Base-by-base conservation (phyloP, 192 early-diverging fungal species). In the Backusella circina region DNA sequence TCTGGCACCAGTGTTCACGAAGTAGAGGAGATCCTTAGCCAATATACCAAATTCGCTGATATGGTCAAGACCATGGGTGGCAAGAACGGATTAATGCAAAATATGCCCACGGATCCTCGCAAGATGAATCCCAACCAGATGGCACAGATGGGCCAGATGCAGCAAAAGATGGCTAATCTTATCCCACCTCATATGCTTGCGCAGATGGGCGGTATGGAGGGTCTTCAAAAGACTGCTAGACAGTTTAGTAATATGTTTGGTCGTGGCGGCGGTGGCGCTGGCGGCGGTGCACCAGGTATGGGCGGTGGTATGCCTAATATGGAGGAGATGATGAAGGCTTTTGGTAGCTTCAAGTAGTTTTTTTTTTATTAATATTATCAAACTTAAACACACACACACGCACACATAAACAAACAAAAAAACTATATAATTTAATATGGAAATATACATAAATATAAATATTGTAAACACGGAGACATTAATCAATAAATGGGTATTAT, bases 11-110 rank as follows among this genome's bases (percentile, higher is more conserved):
- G 84, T 2, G 90, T 91, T 3, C 84, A 88, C 31, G 95, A 96
- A 78, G 90, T 98, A 2, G 93, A 96, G 80, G 93, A 93, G 65
- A 77, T 98, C n/a, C 79, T 97, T 70, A 71, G 85, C 65, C 92
- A 93, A 77, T 90, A 91, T 78, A 87, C 87, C 70, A 84, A 88
- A 79, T 95, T 96, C 82, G 91, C 92, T 1, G 91, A 91, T 61
- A 91, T 97, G 79, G 90, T 98, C 72, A 98, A 98, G 88, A 90
- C 86, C 66, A 94, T 98, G 94, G 96, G 96, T 70, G 96, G 96
- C 8, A 93, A 88, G 71, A 94, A 96, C 75, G 93, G 93, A 38
- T 83, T 96, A 67, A 75, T 98, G 73, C 89, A 90, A 78, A 82
- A 79, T 39, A 86, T 89, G 86, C 81, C 84, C 26, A 82, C 81